Conservation (phyloP, 1,139 yeast genomes). For the Suhomyces guaymorum region DNA sequence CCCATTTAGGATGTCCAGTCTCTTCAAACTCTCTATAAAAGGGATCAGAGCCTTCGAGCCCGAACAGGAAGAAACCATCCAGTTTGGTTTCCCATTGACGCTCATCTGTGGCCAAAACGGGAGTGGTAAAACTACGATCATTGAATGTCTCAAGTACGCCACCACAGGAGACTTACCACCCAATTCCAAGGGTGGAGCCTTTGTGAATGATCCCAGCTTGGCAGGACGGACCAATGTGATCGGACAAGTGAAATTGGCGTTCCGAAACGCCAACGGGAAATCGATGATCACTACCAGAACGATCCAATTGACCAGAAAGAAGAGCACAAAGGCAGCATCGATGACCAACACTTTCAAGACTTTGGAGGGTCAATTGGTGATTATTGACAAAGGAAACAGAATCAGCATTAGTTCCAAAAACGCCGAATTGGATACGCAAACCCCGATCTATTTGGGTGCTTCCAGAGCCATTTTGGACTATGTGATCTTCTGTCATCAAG, state of each 20-base stretch:
- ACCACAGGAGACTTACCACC: conserved; percentile 98
- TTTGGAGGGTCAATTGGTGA: conserved; percentile 81
- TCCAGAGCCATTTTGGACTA: conserved; percentile 85
- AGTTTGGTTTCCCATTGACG: conserved; percentile 88
- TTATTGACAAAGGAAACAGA: conserved; percentile 64
- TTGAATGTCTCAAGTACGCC: conserved; percentile 90
- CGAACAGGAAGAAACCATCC: conserved; percentile 78
- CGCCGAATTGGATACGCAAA: conserved; percentile 78
- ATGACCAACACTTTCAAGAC: conserved; percentile 76
- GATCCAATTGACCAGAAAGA: conserved; percentile 68
- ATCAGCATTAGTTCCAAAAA: conserved; percentile 79
- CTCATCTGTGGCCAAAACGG: conserved; percentile 96
- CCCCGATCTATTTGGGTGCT: conserved; percentile 84
- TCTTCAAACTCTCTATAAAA: conserved; percentile 76
- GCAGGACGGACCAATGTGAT: conserved; percentile 73
- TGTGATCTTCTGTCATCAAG: conserved; percentile 97
- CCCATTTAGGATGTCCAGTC: conserved; percentile 78
- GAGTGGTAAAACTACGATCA: conserved; percentile 96
- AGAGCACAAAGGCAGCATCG: conserved; percentile 30
- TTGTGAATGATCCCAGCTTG: conserved; percentile 88
- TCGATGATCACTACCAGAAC: conserved; percentile 86
- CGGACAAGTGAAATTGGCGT: conserved; percentile 90
- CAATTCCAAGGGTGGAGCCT: conserved; percentile 94
- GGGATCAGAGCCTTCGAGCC: conserved; percentile 93
- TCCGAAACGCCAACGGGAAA: conserved; percentile 68